Base-by-base conservation (phyloP, 2,329 filamentous ascomycete genomes). In the Arthrobotrys sinensis region DNA sequence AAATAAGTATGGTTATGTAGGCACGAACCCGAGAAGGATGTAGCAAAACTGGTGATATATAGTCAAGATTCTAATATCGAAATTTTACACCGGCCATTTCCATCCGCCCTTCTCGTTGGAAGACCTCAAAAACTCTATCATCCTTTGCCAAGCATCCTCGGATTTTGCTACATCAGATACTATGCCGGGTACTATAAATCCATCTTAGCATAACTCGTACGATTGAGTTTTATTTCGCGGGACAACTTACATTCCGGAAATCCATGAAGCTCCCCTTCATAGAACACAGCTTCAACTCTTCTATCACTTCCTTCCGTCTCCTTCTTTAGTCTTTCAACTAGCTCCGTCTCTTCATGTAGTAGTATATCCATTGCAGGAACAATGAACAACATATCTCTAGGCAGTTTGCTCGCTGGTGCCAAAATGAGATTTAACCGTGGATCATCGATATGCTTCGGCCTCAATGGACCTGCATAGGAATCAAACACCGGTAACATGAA, bases 401-500 rank as follows among this genome's bases (percentile, higher is more conserved):
- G 86, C 14, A 87, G 80, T 0, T 80, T 82, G 40, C 84, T 82
- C 32, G 81, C 80, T 8, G 81, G 79, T 21, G 84, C 84, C 12
- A 87, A 62, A 0, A 83, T 82, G 0, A 85, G 83, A 71, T 83
- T 85, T 66, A 87, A 79, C 14, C 85, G 81, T 32, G 84, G 81
- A 43, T 85, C 83, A 1, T 82, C 64, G 12, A 81, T 63, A 32
- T 85, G 81, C 16, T 81, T 76, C 7, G 63, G 76, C 4, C 83
- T 80, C 10, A 78, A 81, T 1, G 82, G 82, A 2, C 80, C 84
- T 0, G 84, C 83, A 73, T 88, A 88, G 0, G 85, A 81, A 79
- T 87, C 85, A 50, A 85, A 86, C 7, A 88, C 80, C 0, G 85
- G 85, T 24, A 84, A 65, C 60, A 87, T 70, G 14, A 85, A 84